Conservation (phyloP, 2,329 filamentous ascomycete genomes). For the Nannizziopsis barbatae region DNA sequence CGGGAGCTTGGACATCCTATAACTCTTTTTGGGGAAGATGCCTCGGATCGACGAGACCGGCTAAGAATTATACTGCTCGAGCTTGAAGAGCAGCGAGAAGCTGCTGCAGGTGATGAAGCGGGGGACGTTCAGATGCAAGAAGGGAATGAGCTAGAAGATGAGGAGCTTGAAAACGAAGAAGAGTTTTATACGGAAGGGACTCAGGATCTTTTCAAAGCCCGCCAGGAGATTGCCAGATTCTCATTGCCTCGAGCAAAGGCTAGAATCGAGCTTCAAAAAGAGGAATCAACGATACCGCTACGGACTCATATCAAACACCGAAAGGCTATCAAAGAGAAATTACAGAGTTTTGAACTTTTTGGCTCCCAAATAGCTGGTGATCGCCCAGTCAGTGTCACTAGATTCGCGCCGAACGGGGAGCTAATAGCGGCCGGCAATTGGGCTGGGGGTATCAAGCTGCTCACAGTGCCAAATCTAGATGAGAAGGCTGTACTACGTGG, state of each 20-base stretch:
- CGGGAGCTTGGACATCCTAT: constrained; percentile 86
- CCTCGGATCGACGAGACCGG: constrained; percentile 73
- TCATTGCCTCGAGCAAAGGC: constrained; percentile 72
- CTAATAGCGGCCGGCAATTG: constrained; percentile 84
- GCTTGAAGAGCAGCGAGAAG: constrained; percentile 52
- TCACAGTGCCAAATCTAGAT: constrained; percentile 71
- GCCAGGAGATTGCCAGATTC: constrained; percentile 68
- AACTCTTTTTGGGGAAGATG: constrained; percentile 86
- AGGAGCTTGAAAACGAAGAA: constrained; percentile 66
- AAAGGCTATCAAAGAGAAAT: constrained; percentile 71
- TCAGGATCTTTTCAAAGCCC: constrained; percentile 59
- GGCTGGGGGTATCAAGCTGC: constrained; percentile 76
- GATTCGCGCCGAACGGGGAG: constrained; percentile 77
- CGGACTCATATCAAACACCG: constrained; percentile 87
- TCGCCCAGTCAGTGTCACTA: constrained; percentile 78
- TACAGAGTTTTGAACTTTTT: constrained; percentile 78
- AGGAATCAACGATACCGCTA: constrained; percentile 71
- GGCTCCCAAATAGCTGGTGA: constrained; percentile 89
- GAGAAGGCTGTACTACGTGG: constrained; percentile 66
- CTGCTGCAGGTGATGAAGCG: constrained; percentile 44
- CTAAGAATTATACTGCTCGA: constrained; percentile 69
- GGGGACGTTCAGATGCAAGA: constrained; percentile 44
- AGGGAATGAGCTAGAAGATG: constrained; percentile 40
- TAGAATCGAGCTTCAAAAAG: constrained; percentile 63
- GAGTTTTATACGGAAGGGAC: constrained; percentile 90